Base-by-base conservation (phyloP, 176 grass and related monocot species). In the Alloteropsis semialata region DNA sequence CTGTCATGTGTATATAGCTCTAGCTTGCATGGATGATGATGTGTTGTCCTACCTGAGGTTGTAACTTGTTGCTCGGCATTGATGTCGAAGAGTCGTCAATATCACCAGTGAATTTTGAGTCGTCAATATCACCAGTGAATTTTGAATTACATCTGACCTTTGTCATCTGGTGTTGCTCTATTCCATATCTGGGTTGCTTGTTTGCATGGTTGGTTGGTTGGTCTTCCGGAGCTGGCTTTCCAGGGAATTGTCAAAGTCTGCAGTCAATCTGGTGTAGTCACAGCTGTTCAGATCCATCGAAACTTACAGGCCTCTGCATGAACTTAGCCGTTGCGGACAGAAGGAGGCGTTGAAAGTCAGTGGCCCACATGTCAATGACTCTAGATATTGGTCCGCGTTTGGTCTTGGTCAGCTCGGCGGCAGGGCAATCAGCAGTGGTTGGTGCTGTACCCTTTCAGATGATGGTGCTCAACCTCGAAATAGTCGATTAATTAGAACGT, bases 21-120 rank as follows among this genome's bases (percentile, higher is more conserved):
- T 81, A 85, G 83, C 64, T 81, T 74, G 80, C 59, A 82, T 89
- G 59, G 84, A 86, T 77, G 44, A 48, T 77, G 25, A 76, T 74
- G 51, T 24, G 22, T 48, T 81, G 83, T 37, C 65, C 33, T 38
- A 48, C 57, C 74, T 63, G 73, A 82, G 72, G 72, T 39, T 85
- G 74, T 69, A 69, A 78, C 65, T 57, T 56, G 25, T 34, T 44
- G n/a, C 3, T 28, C 78, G 45, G 55, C 37, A 8, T 28, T 86
- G 27, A 17, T 66, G 75, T 80, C 64, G 17, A 39, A 16, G 28
- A 37, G 61, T 48, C 81, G 13, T 46, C 38, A 67, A 22, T 79
- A 17, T 69, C 41, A 25, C n/a, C n/a, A 29, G n/a, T 62, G 58
- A 79, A 51, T 86, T 78, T 85, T 76, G 38, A 44, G 61, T 48